Evolutionary conservation across 768 basidiomycete species (phyloP).

Genomic region (Mycena capillaripes): DNA sequence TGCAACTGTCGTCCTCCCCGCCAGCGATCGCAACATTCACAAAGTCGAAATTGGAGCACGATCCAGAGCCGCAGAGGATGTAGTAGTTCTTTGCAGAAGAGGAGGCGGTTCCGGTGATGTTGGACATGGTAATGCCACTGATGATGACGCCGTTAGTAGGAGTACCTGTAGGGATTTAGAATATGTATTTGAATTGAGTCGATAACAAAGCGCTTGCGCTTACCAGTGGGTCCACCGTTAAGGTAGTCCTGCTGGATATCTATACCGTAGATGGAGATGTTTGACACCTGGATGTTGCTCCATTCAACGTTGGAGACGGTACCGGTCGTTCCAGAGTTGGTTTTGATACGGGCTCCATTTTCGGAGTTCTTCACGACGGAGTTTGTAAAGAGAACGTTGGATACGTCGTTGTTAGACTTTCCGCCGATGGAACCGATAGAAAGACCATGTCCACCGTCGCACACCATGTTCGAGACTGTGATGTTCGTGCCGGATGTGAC

Average conservation of each 20-base stretch:
- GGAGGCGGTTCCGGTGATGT: conserved; percentile 27
- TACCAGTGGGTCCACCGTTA: conserved; percentile 28
- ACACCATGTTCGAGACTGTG: conserved; percentile 25
- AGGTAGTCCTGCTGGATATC: conserved; percentile 32
- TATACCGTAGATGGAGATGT: conserved; percentile 28
- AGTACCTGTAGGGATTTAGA: conserved; percentile 13
- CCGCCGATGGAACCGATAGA: conserved; percentile 32
- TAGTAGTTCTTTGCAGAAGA: conserved; percentile 23
- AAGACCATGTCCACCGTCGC: conserved; percentile 29
- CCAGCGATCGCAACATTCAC: conserved; percentile 25
- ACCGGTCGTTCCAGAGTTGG: conserved; percentile 30
- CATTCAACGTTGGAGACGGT: conserved; percentile 25
- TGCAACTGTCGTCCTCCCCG: conserved; percentile 23
- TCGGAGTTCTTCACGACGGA: conserved; percentile 20
- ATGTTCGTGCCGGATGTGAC: conserved; percentile 25
- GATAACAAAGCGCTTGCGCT: background rate
- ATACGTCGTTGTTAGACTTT: conserved; percentile 25
- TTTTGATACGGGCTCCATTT: conserved; percentile 29
- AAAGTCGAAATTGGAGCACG: conserved; percentile 30
- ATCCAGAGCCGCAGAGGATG: conserved; percentile 31
- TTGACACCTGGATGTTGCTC: conserved; percentile 29
- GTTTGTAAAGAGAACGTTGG: conserved; percentile 25
- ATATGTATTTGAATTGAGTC: background rate
- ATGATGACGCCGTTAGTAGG: conserved; percentile 32
- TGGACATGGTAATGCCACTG: conserved; percentile 28